Conservation (phyloP, 2,329 filamentous ascomycete genomes). For the Botryotinia calthae region DNA sequence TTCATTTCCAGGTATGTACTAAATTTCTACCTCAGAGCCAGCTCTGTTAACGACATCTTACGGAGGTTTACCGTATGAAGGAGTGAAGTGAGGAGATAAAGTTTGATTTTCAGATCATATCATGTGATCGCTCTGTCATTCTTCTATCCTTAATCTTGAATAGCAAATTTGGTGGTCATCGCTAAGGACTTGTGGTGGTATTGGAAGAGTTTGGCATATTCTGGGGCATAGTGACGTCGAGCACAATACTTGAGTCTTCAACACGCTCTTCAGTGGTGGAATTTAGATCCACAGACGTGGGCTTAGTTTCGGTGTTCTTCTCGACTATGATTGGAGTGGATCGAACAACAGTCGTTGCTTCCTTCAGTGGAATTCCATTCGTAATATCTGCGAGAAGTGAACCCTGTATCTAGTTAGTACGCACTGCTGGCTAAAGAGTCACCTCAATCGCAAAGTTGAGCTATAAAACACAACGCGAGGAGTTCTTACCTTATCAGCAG, state of each 20-base stretch:
- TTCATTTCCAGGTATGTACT: not conserved
- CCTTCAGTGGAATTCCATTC: not conserved
- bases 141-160: not conserved
- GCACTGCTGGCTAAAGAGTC: not conserved
- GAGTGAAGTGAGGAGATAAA: not conserved
- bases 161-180: not conserved
- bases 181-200: not conserved
- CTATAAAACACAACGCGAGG: not conserved
- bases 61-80: not conserved
- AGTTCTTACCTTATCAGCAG: not conserved
- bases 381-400: not conserved
- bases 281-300: not conserved
- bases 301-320: not conserved
- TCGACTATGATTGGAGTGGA: not conserved
- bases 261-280: not conserved
- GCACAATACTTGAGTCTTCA: not conserved
- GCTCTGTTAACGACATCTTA: not conserved
- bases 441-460: not conserved
- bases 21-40: not conserved
- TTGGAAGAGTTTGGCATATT: constrained; percentile 2
- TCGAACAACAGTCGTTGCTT: constrained; percentile 1
- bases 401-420: not conserved
- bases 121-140: not conserved
- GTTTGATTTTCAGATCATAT: not conserved
- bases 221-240: constrained; percentile 15